These are phyloP conservation scores for Colletotrichum echinochloae DNA, from an alignment of 2,329 filamentous ascomycete species.

Conservation along the genomic window DNA sequence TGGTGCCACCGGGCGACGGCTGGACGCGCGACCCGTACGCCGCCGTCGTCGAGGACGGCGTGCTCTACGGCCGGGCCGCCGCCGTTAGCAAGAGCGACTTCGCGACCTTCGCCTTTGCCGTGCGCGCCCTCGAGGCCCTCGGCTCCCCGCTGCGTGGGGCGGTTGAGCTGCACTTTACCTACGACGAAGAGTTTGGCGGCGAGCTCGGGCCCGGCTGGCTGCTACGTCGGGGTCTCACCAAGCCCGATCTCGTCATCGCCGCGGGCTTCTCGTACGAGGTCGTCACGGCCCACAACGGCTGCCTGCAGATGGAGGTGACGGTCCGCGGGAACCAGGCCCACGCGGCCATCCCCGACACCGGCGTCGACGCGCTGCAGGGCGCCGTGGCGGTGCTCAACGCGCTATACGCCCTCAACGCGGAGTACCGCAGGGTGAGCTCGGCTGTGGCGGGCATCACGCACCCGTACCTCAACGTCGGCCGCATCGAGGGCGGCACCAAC, in stretches of 20 bases:
- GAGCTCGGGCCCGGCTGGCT: conserved; percentile 37
- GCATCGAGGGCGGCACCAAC: conserved; percentile 38
- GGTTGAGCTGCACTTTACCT: conserved; percentile 35
- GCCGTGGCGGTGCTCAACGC: conserved; percentile 31
- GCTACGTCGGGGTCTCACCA: conserved; percentile 23
- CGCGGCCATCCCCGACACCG: conserved; percentile 32
- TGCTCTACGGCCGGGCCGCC: conserved; percentile 33
- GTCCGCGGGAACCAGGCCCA: conserved; percentile 31
- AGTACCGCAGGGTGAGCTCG: conserved; percentile 24
- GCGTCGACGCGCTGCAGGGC: conserved; percentile 31
- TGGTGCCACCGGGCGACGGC: conserved; percentile 30
- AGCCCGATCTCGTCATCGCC: conserved; percentile 31
- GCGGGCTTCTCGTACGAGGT: conserved; percentile 37
- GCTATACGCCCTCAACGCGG: conserved; percentile 28
- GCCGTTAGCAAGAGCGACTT: conserved; percentile 38
- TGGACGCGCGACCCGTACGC: conserved; percentile 31
- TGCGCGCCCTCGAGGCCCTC: conserved; percentile 29
- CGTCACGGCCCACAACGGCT: conserved; percentile 34
- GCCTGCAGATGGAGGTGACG: conserved; percentile 33
- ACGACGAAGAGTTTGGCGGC: conserved; percentile 37
- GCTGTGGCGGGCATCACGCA: conserved; percentile 29
- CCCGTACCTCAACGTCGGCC: conserved; percentile 37
- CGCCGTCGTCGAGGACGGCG: conserved; percentile 27
- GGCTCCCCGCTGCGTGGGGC: conserved; percentile 10
- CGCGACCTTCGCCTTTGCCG: conserved; percentile 30